phyloP scores from a whole-genome alignment of 106 monocot genomes.

The Triglochin maritima region DNA sequence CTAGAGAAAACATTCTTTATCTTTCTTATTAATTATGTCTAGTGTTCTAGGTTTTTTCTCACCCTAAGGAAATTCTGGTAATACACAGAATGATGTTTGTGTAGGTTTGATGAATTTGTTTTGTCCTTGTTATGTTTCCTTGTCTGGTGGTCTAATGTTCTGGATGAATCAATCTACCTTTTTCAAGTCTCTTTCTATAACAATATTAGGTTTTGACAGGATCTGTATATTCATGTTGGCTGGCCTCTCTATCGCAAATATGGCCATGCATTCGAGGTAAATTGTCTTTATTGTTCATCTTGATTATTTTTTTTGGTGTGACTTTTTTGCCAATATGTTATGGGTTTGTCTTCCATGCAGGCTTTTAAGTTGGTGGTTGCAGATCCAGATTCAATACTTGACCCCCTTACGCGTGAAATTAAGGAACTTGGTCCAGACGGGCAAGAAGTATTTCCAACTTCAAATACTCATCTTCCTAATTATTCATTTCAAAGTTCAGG shows the following conservation, averaged over 20 bases:
- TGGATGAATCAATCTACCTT: no score
- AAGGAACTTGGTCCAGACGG: conserved; percentile 85
- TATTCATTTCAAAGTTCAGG: no score
- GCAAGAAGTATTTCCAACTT: conserved; percentile 33
- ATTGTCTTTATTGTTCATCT: background rate
- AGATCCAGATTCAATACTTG: conserved; percentile 69
- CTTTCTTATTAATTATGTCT: no score
- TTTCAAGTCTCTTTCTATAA: no score
- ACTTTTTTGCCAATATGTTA: background rate
- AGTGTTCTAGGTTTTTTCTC: no score
- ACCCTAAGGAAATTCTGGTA: no score
- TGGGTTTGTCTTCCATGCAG: conserved; percentile 10
- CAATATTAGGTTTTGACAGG: conserved; percentile 6
- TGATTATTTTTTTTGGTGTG: background rate
- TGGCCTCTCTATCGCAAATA: conserved; percentile 92
- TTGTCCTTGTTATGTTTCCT: no score
- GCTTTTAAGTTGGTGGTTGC: conserved; percentile 79
- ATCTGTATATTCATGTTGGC: conserved; percentile 64
- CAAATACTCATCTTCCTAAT: background rate
- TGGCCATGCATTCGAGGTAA: conserved; percentile 89
- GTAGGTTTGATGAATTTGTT: no score
- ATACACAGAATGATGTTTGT: no score
- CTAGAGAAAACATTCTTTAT: no score
- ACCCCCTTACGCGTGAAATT: conserved; percentile 45
- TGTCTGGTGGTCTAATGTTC: no score